These are phyloP conservation scores for Sicyos baderoa DNA, from an alignment of 306 rosid genomes.

Conservation along the genomic window DNA sequence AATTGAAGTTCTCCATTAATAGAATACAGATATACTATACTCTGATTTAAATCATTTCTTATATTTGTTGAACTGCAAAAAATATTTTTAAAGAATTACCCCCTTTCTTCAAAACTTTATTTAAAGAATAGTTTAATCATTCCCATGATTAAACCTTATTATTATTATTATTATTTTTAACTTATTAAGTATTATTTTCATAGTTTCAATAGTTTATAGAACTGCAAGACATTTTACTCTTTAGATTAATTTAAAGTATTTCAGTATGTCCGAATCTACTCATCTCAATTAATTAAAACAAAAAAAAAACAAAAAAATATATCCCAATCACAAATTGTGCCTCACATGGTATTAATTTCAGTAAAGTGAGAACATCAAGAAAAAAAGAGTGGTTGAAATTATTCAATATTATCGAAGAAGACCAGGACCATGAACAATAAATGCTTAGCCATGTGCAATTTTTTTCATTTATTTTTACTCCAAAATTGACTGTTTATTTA, in stretches of 20 bases:
- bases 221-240: not conserved
- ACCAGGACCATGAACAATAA: not conserved
- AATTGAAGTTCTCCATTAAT: too few relatives aligned
- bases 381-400: not conserved
- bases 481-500: not conserved
- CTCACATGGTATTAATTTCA: not conserved
- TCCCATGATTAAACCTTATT: too few relatives aligned
- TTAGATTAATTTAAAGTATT: not conserved
- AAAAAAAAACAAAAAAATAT: not conserved
- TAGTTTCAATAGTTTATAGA: not conserved
- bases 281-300: not conserved
- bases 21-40: too few relatives aligned
- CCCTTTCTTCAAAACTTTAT: too few relatives aligned
- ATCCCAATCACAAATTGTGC: not conserved
- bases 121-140: too few relatives aligned
- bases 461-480: not conserved
- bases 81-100: too few relatives aligned
- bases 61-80: too few relatives aligned
- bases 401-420: slow-evolving; percentile 4
- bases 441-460: not conserved
- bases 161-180: too few relatives aligned
- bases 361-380: slow-evolving; percentile 10
- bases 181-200: not conserved
- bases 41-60: too few relatives aligned
- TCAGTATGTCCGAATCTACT: not conserved